A percentile compares a stretch with the other conserved stretches of the same genome.
Evolutionary conservation across 768 basidiomycete genomes (phyloP).

Genomic region (Podaxis mareebaensis): DNA sequence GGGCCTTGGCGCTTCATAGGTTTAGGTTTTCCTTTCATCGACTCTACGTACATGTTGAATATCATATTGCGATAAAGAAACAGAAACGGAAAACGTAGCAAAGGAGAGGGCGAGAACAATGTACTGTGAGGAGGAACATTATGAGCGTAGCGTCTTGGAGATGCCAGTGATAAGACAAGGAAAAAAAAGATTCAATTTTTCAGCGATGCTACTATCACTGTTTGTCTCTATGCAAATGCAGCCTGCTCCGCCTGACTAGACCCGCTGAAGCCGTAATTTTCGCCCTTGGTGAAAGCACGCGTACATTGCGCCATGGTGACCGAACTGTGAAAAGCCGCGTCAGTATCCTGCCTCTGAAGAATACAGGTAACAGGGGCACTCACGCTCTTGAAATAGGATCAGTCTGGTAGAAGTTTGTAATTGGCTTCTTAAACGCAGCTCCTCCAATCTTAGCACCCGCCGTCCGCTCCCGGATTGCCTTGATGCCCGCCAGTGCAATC

Average conservation of each 20-base stretch:
- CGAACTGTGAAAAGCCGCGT: conserved; percentile 48
- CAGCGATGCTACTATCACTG: not conserved
- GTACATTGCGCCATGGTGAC: conserved; percentile 96
- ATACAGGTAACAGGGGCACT: conserved; percentile 34
- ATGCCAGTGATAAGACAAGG: conserved; percentile 4
- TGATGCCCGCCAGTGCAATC: conserved; percentile 70
- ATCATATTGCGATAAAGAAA: not conserved
- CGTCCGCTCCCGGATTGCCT: conserved; percentile 52
- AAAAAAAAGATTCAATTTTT: conserved; percentile 20
- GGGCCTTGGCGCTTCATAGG: not conserved
- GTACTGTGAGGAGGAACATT: not conserved
- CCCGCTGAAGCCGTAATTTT: conserved; percentile 58
- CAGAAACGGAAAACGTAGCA: not conserved
- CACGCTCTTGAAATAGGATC: conserved; percentile 93
- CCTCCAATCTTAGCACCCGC: conserved; percentile 57
- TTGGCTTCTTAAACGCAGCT: conserved; percentile 71
- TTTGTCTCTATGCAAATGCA: conserved; percentile 37
- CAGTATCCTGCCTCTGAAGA: not conserved
- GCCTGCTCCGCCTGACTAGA: conserved; percentile 46
- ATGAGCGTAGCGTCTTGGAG: not conserved
- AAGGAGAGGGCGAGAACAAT: not conserved
- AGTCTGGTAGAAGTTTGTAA: conserved; percentile 94
- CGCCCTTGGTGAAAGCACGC: conserved; percentile 78
- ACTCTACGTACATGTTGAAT: not conserved
- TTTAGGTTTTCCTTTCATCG: not conserved